Evolutionary conservation across 1,284 basidiomycete species (phyloP).

Genomic region (Clitocybe nebularis): DNA sequence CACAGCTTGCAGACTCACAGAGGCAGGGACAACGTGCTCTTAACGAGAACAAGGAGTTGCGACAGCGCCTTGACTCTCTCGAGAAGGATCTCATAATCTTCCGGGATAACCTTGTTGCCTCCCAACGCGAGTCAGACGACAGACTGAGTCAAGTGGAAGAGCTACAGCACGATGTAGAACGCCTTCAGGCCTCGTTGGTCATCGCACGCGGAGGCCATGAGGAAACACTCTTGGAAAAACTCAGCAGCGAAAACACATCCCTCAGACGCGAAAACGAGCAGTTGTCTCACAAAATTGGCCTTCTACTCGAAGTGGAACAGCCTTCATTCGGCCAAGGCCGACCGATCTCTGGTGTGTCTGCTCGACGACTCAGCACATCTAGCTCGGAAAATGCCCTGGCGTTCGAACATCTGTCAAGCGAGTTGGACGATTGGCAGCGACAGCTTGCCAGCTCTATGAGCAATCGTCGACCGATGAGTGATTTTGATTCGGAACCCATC

Average conservation of each 20-base stretch:
- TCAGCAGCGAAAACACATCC: constrained; percentile 72
- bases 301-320: constrained; percentile 82
- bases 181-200: constrained; percentile 68
- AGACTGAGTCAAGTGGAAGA: constrained; percentile 72
- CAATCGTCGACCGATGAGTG: constrained; percentile 64
- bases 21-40: constrained; percentile 68
- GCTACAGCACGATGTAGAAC: constrained; percentile 77
- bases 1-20: constrained; percentile 68
- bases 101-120: constrained; percentile 69
- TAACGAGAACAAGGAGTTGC: constrained; percentile 73
- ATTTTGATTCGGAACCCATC: constrained; percentile 55
- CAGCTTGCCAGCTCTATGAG: constrained; percentile 75
- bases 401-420: constrained; percentile 71
- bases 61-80: constrained; percentile 67
- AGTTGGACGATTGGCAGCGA: constrained; percentile 80
- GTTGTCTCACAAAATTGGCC: constrained; percentile 80
- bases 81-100: constrained; percentile 71
- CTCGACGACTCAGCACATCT: constrained; percentile 65
- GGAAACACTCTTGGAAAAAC: constrained; percentile 69
- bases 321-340: constrained; percentile 59
- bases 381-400: constrained; percentile 78
- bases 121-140: constrained; percentile 75
- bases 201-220: constrained; percentile 73
- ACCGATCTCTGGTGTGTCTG: constrained; percentile 61
- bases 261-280: constrained; percentile 82